phyloP scores from a whole-genome alignment of 768 basidiomycete species.

The Hericium erinaceus region DNA sequence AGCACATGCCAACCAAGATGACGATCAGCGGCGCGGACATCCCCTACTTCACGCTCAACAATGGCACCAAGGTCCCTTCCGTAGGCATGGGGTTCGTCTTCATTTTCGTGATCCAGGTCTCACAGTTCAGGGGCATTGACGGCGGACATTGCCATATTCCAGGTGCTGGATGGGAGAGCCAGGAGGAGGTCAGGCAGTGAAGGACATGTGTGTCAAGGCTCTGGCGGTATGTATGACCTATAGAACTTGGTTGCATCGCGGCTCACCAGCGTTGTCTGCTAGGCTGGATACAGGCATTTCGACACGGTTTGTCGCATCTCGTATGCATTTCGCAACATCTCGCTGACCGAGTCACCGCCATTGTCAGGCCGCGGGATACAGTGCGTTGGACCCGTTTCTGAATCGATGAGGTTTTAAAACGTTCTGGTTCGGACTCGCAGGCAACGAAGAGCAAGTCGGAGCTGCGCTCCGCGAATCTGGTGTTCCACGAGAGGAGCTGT shows the following conservation, averaged over 20 bases:
- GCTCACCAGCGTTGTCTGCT: not conserved
- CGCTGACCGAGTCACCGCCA: not conserved
- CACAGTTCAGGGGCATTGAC: too few relatives aligned
- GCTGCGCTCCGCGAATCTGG: conserved; percentile 35
- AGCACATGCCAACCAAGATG: too few relatives aligned
- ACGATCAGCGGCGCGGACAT: not conserved
- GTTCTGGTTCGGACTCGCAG: conserved; percentile 4
- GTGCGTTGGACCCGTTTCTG: not conserved
- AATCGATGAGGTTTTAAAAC: not conserved
- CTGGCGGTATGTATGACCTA: conserved; percentile 1
- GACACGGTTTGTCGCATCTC: not conserved
- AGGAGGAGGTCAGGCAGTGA: conserved; percentile 2
- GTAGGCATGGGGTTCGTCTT: not conserved
- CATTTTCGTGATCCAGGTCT: too few relatives aligned
- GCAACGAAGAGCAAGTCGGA: conserved; percentile 39
- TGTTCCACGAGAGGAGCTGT: conserved; percentile 35
- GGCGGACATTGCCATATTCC: too few relatives aligned
- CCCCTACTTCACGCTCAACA: conserved; percentile 1
- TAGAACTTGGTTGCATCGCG: not conserved
- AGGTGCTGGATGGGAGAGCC: conserved; percentile 11
- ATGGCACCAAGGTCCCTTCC: conserved; percentile 1
- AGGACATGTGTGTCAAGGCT: conserved; percentile 7
- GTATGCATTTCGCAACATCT: not conserved
- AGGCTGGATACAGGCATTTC: not conserved
- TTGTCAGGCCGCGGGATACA: not conserved